Base-by-base conservation (phyloP, 2,329 filamentous ascomycete species). In the Dactylella cylindrospora region DNA sequence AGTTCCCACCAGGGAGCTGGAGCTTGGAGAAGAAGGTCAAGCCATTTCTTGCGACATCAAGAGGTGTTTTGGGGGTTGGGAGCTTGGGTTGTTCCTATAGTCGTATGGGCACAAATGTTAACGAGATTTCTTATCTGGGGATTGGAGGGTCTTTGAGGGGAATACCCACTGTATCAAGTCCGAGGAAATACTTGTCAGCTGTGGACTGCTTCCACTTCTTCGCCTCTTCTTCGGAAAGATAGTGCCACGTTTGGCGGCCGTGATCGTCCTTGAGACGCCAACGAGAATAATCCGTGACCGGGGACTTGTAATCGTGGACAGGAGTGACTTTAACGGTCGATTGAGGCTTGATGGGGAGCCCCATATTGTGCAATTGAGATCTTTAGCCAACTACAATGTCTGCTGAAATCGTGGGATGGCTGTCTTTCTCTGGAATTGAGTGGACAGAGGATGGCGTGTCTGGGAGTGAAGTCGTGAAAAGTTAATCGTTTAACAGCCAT, bases 211-310 rank as follows among this genome's bases (percentile, higher is more conserved):
- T 90, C 90, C 91, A 96, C 54, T 81, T 75, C 68, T 86, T 77
- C 5, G 79, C 74, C 51, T 87, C 83, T 59, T 88, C 79, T 49
- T 93, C 85, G 7, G 82, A 81, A 2, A 98, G 76, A 71, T 97
- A 98, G 70, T 93, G 87, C 93, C 93, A 98, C 44, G 88, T 95
- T 69, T 96, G 90, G 51, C 87, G 80, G 41, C 93, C 91, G 45
- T 82, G 80, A 60, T 95, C 88, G 70, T 94, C 85, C 64, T 83
- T 80, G 71, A 97, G 75, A 64, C 93, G 82, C 93, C 93, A 98
- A 73, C 86, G 79, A 5, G 82, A 80, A 66, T 82, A 81, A 73
- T 98, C 91, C 3, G 90, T 96, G 39, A 64, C 51, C 15, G 57
- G 57, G 3, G 49, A 53, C 23, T 54, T 47, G 38, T 54, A 62